Evolutionary conservation across 257 asterid species (phyloP), one percentile per base, ranked within the genome.

Genomic region (Penstemon barbatus): DNA sequence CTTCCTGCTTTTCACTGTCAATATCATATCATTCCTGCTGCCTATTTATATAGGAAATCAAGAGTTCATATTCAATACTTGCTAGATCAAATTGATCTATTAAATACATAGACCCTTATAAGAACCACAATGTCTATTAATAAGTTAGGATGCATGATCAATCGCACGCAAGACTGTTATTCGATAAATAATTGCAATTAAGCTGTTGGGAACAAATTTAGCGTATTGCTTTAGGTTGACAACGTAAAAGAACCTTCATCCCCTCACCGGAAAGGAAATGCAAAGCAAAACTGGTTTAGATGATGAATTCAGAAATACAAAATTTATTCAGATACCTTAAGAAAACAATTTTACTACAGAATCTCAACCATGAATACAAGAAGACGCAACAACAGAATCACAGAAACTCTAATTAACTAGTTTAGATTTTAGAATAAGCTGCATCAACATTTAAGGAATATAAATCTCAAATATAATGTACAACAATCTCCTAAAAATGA

Each of bases 1-100:
- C 75, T 82, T 88, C 84, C 91, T 77, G 82, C 57, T 66, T 81
- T 69, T 80, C 54, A 62, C 7, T 0, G 55, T 62, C 70, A 46
- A 33, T 50, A 72, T 15, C 67, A 40, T 48, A 6, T 61, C 73
- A 56, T 60, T 70, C 67, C 42, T 65, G 43, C 61, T 72, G 56
- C 62, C 61, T 3, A 4, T 38, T 8, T 74, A 69, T 43, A 61
- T 55, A 11, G 3, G 70, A 40, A 40, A 65, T 52, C 53, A 72
- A 44, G 19, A 5, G 6, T 39, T 54, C 4, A 46, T 1, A 2
- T 13, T 38, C 25, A 36, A 62, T 10, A 33, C 9, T 39, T 13
- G 6, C 13, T 7, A 41, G 5, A 43, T 8, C 51, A 41, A 49
- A 63, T 60, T 41, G 46, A 33, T 36, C 39, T 49, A 5, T 25